These are phyloP conservation scores for Phoenix dactylifera DNA, from an alignment of 176 grass and related monocot genomes.

Conservation along the genomic window DNA sequence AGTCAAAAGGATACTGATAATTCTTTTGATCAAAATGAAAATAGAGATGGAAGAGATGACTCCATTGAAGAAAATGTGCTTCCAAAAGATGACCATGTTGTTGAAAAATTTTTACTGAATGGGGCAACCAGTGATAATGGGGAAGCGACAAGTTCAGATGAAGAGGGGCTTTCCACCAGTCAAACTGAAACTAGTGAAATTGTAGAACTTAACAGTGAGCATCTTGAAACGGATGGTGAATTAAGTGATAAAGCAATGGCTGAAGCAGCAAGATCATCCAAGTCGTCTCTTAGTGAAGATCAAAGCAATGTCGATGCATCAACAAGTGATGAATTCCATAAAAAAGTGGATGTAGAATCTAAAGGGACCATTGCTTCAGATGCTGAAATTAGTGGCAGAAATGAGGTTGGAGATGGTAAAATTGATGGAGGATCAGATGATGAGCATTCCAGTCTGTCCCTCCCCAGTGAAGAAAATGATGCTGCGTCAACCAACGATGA, in stretches of 20 bases:
- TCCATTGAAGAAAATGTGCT: constrained; percentile 20
- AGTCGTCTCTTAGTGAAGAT: not conserved
- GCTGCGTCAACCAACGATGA: constrained; percentile 27
- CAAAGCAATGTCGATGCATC: not conserved
- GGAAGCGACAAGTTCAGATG: constrained; percentile 3
- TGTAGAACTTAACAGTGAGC: too few species aligned
- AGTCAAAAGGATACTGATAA: constrained; percentile 2
- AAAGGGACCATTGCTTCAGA: constrained; percentile 13
- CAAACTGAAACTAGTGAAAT: too few species aligned
- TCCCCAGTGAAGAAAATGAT: constrained; percentile 42
- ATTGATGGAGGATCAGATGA: constrained; percentile 7
- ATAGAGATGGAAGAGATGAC: constrained; percentile 15
- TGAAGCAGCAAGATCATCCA: too few species aligned
- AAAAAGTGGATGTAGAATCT: constrained; percentile 22
- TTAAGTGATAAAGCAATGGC: constrained; percentile 6
- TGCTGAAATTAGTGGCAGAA: constrained; percentile 11
- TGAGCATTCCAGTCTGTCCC: constrained; percentile 19
- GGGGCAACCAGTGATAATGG: constrained; percentile 8
- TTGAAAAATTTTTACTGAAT: constrained; percentile 8
- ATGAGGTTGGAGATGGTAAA: constrained; percentile 12
- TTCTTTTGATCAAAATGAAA: constrained; percentile 27
- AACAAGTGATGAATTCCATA: constrained; percentile 22
- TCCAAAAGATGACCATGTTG: constrained; percentile 8
- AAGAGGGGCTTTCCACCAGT: constrained; percentile 5
- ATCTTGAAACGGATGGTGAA: constrained; percentile 25